Evolutionary conservation across 2,329 filamentous ascomycete species (phyloP).

Genomic region (Parafenestella ontariensis): DNA sequence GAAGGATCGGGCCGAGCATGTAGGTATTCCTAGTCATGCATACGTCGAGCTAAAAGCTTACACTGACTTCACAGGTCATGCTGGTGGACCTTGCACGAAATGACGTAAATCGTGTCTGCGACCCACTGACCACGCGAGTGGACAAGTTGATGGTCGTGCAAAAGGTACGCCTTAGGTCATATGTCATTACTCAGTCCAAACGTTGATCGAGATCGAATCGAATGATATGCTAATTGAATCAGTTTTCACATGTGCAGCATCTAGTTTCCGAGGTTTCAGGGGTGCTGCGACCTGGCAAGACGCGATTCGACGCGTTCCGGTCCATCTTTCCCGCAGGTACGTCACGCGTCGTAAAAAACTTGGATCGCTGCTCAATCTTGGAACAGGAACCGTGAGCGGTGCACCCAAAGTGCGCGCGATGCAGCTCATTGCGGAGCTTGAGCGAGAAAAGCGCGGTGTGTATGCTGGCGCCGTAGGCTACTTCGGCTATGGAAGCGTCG

Average conservation of each 20-base stretch:
- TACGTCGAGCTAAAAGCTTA: conserved; percentile 63
- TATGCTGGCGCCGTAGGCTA: conserved; percentile 97
- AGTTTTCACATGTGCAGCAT: conserved; percentile 97
- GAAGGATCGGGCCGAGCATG: conserved; percentile 72
- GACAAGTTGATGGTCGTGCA: conserved; percentile 84
- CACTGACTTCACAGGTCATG: conserved; percentile 76
- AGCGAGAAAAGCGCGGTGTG: conserved; percentile 90
- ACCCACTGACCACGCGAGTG: conserved; percentile 86
- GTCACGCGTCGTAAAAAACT: conserved; percentile 21
- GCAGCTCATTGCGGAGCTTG: conserved; percentile 94
- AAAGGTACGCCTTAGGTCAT: conserved; percentile 35
- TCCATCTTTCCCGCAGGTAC: conserved; percentile 92
- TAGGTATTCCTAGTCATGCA: conserved; percentile 20
- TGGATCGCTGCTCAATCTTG: conserved; percentile 15
- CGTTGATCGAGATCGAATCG: conserved; percentile 5
- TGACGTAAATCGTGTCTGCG: conserved; percentile 94
- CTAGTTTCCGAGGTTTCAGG: conserved; percentile 95
- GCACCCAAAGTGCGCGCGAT: conserved; percentile 96
- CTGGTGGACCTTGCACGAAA: conserved; percentile 94
- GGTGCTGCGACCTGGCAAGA: conserved; percentile 80
- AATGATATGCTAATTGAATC: conserved; percentile 14
- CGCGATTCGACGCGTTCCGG: conserved; percentile 92
- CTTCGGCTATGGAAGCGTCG: conserved; percentile 84
- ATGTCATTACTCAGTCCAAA: neutral
- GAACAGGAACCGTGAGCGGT: conserved; percentile 76